phyloP scores from a whole-genome alignment of 805 yeast genomes.

The Sugiyamaella floridensis region DNA sequence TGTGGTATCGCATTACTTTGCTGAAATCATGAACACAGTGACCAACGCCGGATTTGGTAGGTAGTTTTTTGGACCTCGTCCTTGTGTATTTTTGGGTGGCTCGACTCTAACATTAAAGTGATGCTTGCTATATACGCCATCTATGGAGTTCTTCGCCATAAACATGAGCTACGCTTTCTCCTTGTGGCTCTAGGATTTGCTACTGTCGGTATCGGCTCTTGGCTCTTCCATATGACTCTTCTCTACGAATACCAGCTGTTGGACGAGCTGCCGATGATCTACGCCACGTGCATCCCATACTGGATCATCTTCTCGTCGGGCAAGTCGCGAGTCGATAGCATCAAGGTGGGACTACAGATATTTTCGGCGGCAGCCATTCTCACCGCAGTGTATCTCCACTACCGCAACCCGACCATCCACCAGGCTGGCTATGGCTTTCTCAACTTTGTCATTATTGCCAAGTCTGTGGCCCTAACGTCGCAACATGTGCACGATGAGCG shows the following conservation, averaged over 20 bases:
- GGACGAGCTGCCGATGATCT: slow-evolving; percentile 97
- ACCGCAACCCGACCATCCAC: slow-evolving; percentile 80
- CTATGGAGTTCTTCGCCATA: slow-evolving; percentile 50
- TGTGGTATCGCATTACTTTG: slow-evolving; percentile 75
- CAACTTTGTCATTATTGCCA: slow-evolving; percentile 63
- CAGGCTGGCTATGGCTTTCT: slow-evolving; percentile 77
- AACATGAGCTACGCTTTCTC: slow-evolving; percentile 63
- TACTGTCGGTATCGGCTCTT: slow-evolving; percentile 86
- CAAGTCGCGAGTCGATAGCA: slow-evolving; percentile 33
- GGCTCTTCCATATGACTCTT: slow-evolving; percentile 96
- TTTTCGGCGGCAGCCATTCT: slow-evolving; percentile 49
- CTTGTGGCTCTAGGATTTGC: slow-evolving; percentile 73
- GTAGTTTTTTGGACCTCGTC: too few species aligned
- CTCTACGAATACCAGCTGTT: slow-evolving; percentile 81
- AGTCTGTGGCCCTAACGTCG: slow-evolving; percentile 47
- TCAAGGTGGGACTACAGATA: slow-evolving; percentile 42
- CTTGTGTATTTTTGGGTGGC: too few species aligned
- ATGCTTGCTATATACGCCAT: slow-evolving; percentile 58
- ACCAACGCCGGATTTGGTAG: slow-evolving; percentile 56
- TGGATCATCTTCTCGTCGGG: slow-evolving; percentile 73
- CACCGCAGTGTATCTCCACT: slow-evolving; percentile 65
- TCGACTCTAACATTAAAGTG: not conserved
- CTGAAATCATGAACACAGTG: slow-evolving; percentile 82
- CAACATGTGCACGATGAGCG: slow-evolving; percentile 44
- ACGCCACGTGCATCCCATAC: slow-evolving; percentile 92